These are phyloP conservation scores for Mortierella sp. DNA, from an alignment of 371 early-diverging fungal genomes.

Conservation along the genomic window DNA sequence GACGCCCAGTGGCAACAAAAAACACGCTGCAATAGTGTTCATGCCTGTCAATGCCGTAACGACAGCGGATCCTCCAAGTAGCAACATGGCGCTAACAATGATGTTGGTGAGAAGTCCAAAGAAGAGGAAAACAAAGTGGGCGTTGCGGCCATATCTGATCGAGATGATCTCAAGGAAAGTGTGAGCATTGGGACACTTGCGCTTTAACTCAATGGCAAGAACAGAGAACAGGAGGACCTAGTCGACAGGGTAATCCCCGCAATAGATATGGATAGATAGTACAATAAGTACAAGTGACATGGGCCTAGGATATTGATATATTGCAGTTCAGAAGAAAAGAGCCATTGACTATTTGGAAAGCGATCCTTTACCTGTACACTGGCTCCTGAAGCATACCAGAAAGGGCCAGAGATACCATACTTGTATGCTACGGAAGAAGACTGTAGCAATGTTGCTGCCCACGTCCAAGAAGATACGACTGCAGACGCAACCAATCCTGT, in stretches of 20 bases:
- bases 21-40: conserved; percentile 74
- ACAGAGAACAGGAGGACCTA: conserved; percentile 75
- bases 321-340: too few species aligned
- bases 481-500: conserved; percentile 79
- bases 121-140: conserved; percentile 70
- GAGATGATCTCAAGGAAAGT: conserved; percentile 78
- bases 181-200: conserved; percentile 77
- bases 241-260: background rate
- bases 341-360: background rate
- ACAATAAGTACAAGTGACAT: background rate
- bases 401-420: conserved; percentile 73
- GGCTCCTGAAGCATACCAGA: conserved; percentile 82
- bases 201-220: conserved; percentile 77
- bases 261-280: background rate
- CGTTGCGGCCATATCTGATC: conserved; percentile 70
- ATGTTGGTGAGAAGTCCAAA: conserved; percentile 71
- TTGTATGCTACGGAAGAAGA: conserved; percentile 77
- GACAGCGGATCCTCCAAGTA: conserved; percentile 78
- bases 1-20: conserved; percentile 77
- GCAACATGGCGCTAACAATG: conserved; percentile 78
- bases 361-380: conserved; percentile 63
- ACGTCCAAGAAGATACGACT: conserved; percentile 76
- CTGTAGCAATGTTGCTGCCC: conserved; percentile 77
- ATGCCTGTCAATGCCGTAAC: conserved; percentile 76
- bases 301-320: background rate